Evolutionary conservation across 176 grass and related monocot genomes (phyloP).

Genomic region (Carex cristatella): DNA sequence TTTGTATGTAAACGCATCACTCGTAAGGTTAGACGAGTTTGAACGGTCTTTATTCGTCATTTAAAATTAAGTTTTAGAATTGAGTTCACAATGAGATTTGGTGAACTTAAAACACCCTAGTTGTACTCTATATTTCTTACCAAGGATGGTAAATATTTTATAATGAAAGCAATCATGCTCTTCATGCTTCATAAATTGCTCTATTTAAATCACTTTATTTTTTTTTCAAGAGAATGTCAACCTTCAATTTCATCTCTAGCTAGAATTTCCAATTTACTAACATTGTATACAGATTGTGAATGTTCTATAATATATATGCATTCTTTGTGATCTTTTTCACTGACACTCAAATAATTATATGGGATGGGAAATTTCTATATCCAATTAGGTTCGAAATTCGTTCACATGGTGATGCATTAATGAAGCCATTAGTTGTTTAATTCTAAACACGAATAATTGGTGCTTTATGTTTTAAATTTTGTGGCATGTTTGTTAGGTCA

Average conservation of each 20-base stretch:
- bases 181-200: neutral
- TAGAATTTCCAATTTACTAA: neutral
- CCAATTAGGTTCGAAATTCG: neutral
- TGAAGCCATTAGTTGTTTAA: neutral
- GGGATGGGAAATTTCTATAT: neutral
- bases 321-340: neutral
- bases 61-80: too few relatives aligned
- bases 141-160: neutral
- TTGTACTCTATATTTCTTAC: neutral
- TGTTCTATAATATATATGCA: neutral
- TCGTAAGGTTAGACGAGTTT: too few relatives aligned
- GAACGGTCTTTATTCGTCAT: too few relatives aligned
- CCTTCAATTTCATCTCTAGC: neutral
- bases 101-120: too few relatives aligned
- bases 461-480: conserved; percentile 16
- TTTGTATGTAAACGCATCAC: too few relatives aligned
- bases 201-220: neutral
- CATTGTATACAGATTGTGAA: neutral
- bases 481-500: conserved; percentile 19
- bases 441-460: neutral
- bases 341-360: conserved; percentile 2
- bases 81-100: too few relatives aligned
- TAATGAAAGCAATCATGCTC: neutral
- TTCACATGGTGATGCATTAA: conserved; percentile 2
- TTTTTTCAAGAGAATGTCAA: neutral